Percentiles rank a stretch among this genome's conserved stretches.
phyloP scores from a whole-genome alignment of 2,329 filamentous ascomycete species.

The Aspergillus transmontanensis region DNA sequence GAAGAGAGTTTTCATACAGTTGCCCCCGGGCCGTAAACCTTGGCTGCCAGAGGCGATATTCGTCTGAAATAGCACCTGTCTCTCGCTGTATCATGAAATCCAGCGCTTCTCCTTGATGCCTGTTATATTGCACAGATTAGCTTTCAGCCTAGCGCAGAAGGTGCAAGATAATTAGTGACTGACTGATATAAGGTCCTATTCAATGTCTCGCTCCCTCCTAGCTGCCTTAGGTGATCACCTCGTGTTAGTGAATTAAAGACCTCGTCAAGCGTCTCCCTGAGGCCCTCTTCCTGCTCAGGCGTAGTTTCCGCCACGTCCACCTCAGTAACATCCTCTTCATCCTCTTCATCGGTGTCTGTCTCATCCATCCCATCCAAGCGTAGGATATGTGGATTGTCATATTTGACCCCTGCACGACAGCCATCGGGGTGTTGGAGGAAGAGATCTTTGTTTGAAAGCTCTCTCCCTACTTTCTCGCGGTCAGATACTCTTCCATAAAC shows the following conservation, averaged over 20 bases:
- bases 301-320: not conserved
- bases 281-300: not conserved
- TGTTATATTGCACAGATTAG: not conserved
- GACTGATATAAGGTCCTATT: not conserved
- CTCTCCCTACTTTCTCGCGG: not conserved
- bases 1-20: not conserved
- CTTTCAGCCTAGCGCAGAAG: not conserved
- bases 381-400: not conserved
- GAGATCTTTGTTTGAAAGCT: not conserved
- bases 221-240: not conserved
- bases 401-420: not conserved
- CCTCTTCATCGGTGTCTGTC: not conserved
- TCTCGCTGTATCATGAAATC: not conserved
- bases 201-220: not conserved
- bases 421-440: not conserved
- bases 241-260: not conserved
- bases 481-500: constrained; percentile 4
- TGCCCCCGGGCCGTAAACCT: not conserved
- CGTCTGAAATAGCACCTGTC: not conserved
- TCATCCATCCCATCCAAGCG: not conserved
- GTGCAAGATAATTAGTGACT: not conserved
- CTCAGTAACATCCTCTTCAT: not conserved
- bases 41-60: not conserved
- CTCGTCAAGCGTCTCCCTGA: not conserved
- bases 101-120: not conserved